Evolutionary conservation across 768 basidiomycete genomes (phyloP).

Genomic region (Tricholoma saponaceum): DNA sequence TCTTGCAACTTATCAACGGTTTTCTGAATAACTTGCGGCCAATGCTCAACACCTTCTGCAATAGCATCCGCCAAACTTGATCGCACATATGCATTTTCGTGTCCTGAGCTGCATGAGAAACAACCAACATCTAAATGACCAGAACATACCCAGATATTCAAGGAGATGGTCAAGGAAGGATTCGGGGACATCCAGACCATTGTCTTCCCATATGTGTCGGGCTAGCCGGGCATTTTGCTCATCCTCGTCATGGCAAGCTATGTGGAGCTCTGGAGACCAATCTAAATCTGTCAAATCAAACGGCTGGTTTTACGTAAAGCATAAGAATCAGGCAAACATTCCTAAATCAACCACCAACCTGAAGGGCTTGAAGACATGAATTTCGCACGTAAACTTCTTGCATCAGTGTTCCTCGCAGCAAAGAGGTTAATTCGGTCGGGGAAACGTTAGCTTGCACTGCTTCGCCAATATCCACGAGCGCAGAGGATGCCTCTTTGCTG

Average conservation of each 20-base stretch:
- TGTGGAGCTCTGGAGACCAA: conserved; percentile 86
- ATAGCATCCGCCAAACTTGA: conserved; percentile 67
- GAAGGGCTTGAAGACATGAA: conserved; percentile 86
- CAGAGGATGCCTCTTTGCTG: conserved; percentile 77
- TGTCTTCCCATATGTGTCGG: conserved; percentile 88
- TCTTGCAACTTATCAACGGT: conserved; percentile 55
- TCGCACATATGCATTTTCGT: conserved; percentile 79
- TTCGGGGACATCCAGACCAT: conserved; percentile 85
- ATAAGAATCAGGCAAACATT: not conserved
- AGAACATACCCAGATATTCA: conserved; percentile 59
- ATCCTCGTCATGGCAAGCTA: conserved; percentile 80
- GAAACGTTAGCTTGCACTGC: conserved; percentile 67
- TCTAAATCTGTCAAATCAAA: conserved; percentile 94
- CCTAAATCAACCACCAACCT: conserved; percentile 42
- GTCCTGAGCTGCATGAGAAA: conserved; percentile 41
- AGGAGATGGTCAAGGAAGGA: conserved; percentile 54
- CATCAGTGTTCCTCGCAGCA: conserved; percentile 72
- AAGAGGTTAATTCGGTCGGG: conserved; percentile 53
- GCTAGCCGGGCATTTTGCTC: conserved; percentile 88
- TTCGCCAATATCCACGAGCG: conserved; percentile 77
- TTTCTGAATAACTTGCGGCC: conserved; percentile 51
- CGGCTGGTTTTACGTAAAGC: conserved; percentile 44
- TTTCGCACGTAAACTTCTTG: conserved; percentile 87
- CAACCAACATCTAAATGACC: not conserved
- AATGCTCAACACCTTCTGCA: conserved; percentile 69